Evolutionary conservation across 2,329 filamentous ascomycete species (phyloP).

Genomic region (Colletotrichum spinosum): DNA sequence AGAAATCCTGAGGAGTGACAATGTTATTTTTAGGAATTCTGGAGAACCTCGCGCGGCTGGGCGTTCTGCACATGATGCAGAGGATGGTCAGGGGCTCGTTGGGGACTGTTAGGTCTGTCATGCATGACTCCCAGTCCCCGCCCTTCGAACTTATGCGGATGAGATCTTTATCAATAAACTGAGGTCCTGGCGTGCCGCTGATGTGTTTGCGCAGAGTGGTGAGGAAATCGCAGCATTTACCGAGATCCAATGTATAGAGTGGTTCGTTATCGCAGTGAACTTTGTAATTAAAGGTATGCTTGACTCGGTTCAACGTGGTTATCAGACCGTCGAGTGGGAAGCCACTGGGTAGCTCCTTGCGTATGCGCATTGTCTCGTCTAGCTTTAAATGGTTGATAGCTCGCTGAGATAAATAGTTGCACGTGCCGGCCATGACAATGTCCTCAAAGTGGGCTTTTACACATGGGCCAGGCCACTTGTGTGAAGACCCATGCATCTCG

Average conservation of each 20-base stretch:
- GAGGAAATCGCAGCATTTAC: constrained; percentile 53
- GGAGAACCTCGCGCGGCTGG: constrained; percentile 56
- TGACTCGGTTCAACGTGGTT: constrained; percentile 49
- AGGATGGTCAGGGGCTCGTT: constrained; percentile 52
- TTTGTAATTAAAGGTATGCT: constrained; percentile 55
- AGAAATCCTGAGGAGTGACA: constrained; percentile 40
- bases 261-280: constrained; percentile 54
- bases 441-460: constrained; percentile 55
- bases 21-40: constrained; percentile 44
- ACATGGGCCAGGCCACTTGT: constrained; percentile 46
- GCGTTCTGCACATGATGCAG: constrained; percentile 58
- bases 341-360: constrained; percentile 52
- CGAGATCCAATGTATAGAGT: constrained; percentile 54
- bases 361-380: constrained; percentile 47
- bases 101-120: constrained; percentile 50
- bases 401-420: constrained; percentile 58
- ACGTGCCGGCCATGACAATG: constrained; percentile 56
- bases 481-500: constrained; percentile 16
- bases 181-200: constrained; percentile 46
- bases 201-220: constrained; percentile 51
- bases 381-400: constrained; percentile 54
- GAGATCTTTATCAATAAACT: constrained; percentile 57
- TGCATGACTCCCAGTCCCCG: constrained; percentile 52
- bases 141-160: constrained; percentile 38
- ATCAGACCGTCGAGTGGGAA: constrained; percentile 53